Conservation (phyloP, 2,329 filamentous ascomycete genomes). For the Teratosphaeria gauchensis region DNA sequence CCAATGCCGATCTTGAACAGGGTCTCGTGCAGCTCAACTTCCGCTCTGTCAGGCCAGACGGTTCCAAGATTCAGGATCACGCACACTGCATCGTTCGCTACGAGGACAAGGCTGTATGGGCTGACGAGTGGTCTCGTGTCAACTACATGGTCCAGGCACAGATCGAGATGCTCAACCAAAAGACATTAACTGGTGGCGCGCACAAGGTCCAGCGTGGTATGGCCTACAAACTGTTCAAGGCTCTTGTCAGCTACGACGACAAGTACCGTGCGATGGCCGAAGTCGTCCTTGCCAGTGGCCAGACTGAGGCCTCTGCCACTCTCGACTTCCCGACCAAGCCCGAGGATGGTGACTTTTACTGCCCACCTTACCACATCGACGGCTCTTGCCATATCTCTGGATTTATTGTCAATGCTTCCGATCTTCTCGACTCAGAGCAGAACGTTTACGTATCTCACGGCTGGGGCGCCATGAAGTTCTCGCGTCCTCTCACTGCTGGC, state of each 20-base stretch:
- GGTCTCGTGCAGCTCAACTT: slow-evolving; percentile 46
- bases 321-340: slow-evolving; percentile 47
- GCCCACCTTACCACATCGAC: slow-evolving; percentile 52
- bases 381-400: slow-evolving; percentile 48
- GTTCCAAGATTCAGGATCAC: slow-evolving; percentile 50
- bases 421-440: slow-evolving; percentile 48
- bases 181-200: slow-evolving; percentile 55
- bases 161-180: slow-evolving; percentile 56
- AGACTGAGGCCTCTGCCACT: slow-evolving; percentile 46
- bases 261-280: slow-evolving; percentile 51
- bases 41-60: slow-evolving; percentile 51
- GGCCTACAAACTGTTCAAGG: slow-evolving; percentile 64
- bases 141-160: slow-evolving; percentile 49
- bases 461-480: slow-evolving; percentile 48
- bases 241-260: slow-evolving; percentile 47
- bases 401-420: slow-evolving; percentile 52
- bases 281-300: slow-evolving; percentile 47
- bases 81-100: slow-evolving; percentile 53
- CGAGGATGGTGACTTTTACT: slow-evolving; percentile 47
- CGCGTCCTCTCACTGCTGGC: slow-evolving; percentile 33
- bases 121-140: slow-evolving; percentile 56
- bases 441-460: slow-evolving; percentile 54
- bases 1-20: slow-evolving; percentile 48
- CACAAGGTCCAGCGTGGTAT: slow-evolving; percentile 66
- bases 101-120: slow-evolving; percentile 51